Base-by-base conservation (phyloP, 2,329 filamentous ascomycete species). In the Pseudocercospora musae region DNA sequence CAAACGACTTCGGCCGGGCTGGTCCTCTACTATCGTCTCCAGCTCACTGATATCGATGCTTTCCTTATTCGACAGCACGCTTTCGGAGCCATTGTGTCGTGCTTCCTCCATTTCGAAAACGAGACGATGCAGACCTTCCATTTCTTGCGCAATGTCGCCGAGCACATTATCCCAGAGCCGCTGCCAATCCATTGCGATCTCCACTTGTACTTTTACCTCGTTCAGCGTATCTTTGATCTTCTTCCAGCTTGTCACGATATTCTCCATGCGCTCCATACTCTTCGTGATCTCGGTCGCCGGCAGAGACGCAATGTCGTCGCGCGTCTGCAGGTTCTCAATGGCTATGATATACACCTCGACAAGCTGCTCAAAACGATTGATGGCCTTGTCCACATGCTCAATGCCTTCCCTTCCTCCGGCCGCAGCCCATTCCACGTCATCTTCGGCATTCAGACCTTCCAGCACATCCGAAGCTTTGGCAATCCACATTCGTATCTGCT, bases 91-190 rank as follows among this genome's bases (percentile, higher is more conserved):
- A 75, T 89, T 89, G 76, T 98, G 94, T 53, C 95, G 85, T 67
- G 92, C 89, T 78, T 98, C 95, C 76, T 99, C 95, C 92, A 98
- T 96, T 77, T 98, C 93, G 72, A 98, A 98, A 29, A 98, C 91
- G 53, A 96, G 80, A 42, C 90, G 84, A 71, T 85, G 87, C 15
- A 96, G 82, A 49, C 89, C 88, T 67, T 95, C 90, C 73, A 92
- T 88, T 78, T 99, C 95, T 65, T 89, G 87, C 57, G 93, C 91
- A 64, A 98, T 96, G 74, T 98, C 94, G 49, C 93, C 94, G 2
- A 99, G 81, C 2, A 98, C 94, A 66, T 85, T 91, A 70, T 92
- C 92, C 94, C 95, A 98, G 37, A 99, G 82, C 78, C 98, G 93
- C 76, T 97, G 93, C 94, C 94, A 99, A 74, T 99, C 95, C 92